A percentile compares a stretch with the other conserved stretches of the same genome.
These are phyloP conservation scores for Ramularia collo-cygni DNA, from an alignment of 2,329 filamentous ascomycete species.

Conservation along the genomic window DNA sequence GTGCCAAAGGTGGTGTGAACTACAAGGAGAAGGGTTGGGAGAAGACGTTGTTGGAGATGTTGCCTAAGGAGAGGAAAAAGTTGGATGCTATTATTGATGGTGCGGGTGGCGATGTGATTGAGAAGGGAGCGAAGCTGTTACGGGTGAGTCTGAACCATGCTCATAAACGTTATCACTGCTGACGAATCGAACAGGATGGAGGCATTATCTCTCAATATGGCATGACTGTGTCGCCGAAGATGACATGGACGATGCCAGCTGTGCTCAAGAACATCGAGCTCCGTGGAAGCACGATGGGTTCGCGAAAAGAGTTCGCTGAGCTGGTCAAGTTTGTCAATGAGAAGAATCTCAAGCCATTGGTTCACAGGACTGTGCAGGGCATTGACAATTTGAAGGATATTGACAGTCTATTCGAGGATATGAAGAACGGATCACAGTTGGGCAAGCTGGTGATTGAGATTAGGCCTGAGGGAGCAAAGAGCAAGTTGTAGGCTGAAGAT, in stretches of 20 bases:
- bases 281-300: slow-evolving; percentile 84
- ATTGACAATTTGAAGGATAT: slow-evolving; percentile 73
- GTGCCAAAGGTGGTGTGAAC: slow-evolving; percentile 72
- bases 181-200: slow-evolving; percentile 46
- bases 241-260: slow-evolving; percentile 78
- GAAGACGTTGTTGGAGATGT: slow-evolving; percentile 56
- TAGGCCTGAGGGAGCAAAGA: slow-evolving; percentile 23
- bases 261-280: slow-evolving; percentile 85
- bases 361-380: slow-evolving; percentile 63
- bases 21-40: slow-evolving; percentile 81
- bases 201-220: slow-evolving; percentile 83
- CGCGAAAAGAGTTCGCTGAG: slow-evolving; percentile 77
- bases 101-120: slow-evolving; percentile 78
- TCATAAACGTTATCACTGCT: slow-evolving; percentile 4
- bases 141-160: slow-evolving; percentile 42
- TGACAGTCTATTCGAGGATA: slow-evolving; percentile 76
- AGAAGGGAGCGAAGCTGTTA: slow-evolving; percentile 59
- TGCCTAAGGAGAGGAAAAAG: slow-evolving; percentile 60
- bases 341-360: slow-evolving; percentile 67
- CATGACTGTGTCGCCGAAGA: slow-evolving; percentile 80
- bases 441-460: slow-evolving; percentile 84
- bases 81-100: slow-evolving; percentile 86
- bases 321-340: slow-evolving; percentile 78
- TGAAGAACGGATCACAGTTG: slow-evolving; percentile 80
- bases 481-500: slow-evolving; percentile 20